Conservation (phyloP, 2,329 filamentous ascomycete species). For the Nothophaeocryptopus gaeumannii region DNA sequence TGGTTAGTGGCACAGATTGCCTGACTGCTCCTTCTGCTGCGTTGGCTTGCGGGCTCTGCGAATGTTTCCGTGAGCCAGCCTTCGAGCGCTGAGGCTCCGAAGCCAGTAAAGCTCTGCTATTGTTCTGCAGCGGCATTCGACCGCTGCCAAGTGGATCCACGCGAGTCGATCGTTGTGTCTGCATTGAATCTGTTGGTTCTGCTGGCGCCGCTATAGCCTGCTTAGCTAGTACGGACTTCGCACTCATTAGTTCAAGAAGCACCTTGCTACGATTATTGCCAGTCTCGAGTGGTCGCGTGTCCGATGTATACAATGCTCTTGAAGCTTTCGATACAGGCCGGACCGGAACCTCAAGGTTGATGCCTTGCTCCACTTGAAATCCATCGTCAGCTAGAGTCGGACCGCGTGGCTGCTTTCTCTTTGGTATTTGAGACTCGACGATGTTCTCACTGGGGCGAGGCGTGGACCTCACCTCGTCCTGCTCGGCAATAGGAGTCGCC, state of each 20-base stretch:
- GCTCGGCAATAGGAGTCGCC: background rate
- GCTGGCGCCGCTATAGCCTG: background rate
- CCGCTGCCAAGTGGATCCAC: background rate
- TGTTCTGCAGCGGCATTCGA: too few species aligned
- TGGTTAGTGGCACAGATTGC: too few species aligned
- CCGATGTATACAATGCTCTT: too few species aligned
- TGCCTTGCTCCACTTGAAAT: slow-evolving; percentile 25
- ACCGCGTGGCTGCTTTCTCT: slow-evolving; percentile 10
- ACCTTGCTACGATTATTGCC: background rate
- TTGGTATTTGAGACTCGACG: background rate
- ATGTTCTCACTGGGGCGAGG: background rate
- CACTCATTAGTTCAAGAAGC: slow-evolving; percentile 1
- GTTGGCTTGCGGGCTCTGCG: too few species aligned
- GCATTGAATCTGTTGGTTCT: background rate
- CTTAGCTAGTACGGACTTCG: background rate
- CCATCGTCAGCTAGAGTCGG: slow-evolving; percentile 26
- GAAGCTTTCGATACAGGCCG: slow-evolving; percentile 1
- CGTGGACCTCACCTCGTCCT: background rate
- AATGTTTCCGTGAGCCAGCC: too few species aligned
- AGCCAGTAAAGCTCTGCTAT: too few species aligned
- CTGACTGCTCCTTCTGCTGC: too few species aligned
- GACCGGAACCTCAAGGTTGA: slow-evolving; percentile 29
- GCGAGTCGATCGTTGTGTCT: background rate
- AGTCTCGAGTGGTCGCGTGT: too few species aligned
- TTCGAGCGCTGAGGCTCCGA: too few species aligned